These are phyloP conservation scores for Candida mattraensis DNA, from an alignment of 805 yeast species.

Conservation along the genomic window DNA sequence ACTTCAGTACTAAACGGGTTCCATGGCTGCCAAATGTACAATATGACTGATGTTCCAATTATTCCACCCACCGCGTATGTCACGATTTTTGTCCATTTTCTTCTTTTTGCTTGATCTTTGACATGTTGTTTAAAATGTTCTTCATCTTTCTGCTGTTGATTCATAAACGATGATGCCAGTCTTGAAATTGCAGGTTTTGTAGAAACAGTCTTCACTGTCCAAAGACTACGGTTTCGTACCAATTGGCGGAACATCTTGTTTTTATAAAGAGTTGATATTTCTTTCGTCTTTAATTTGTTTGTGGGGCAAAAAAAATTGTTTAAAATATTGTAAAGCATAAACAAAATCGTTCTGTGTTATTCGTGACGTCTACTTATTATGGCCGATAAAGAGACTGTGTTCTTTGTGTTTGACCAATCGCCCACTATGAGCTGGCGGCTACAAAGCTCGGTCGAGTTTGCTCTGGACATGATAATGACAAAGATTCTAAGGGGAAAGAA, in stretches of 20 bases:
- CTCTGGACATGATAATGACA: constrained; percentile 38
- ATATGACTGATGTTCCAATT: constrained; percentile 18
- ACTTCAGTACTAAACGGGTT: constrained; percentile 42
- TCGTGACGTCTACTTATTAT: no score
- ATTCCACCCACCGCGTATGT: constrained; percentile 18
- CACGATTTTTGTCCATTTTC: constrained; percentile 16
- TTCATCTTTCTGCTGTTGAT: constrained; percentile 13
- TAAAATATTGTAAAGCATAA: no score
- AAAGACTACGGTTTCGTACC: no score
- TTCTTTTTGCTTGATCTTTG: constrained; percentile 12
- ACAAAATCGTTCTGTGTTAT: no score
- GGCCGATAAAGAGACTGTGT: constrained; percentile 27
- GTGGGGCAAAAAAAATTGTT: no score
- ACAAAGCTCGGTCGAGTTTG: constrained; percentile 40
- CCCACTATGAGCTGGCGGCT: constrained; percentile 43
- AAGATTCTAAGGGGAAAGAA: constrained; percentile 30
- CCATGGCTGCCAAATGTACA: constrained; percentile 37
- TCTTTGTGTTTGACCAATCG: constrained; percentile 51
- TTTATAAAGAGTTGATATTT: no score
- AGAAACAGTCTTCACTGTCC: no score
- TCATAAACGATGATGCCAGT: constrained; percentile 6
- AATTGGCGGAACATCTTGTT: no score
- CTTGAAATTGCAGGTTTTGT: no score
- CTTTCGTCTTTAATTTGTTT: no score
- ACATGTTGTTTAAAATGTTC: constrained; percentile 8